These are phyloP conservation scores for Globisporangium orthogonon DNA, from an alignment of 352 stramenopile genomes.

Conservation along the genomic window DNA sequence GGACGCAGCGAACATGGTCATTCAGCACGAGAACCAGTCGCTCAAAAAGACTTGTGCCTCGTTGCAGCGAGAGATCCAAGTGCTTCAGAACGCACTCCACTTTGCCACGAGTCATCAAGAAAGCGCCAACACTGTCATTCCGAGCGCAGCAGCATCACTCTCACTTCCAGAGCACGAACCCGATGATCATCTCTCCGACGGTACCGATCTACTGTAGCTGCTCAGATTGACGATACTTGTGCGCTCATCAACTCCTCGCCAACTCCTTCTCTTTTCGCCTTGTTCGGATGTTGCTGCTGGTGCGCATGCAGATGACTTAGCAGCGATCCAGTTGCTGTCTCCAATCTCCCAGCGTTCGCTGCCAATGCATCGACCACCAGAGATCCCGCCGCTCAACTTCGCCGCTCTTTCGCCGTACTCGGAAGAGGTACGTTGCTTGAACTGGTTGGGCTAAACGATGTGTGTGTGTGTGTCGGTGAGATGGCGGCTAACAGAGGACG, in stretches of 20 bases:
- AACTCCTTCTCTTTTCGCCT: neutral
- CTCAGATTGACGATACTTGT: neutral
- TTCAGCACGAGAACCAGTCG: constrained; percentile 48
- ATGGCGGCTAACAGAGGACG: neutral
- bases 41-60: constrained; percentile 41
- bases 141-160: neutral
- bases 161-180: constrained; percentile 1
- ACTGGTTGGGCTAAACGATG: too few relatives aligned
- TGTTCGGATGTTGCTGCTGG: neutral
- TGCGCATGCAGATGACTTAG: constrained; percentile 17
- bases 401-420: constrained; percentile 37
- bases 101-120: constrained; percentile 5
- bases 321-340: constrained; percentile 22
- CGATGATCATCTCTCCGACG: constrained; percentile 15
- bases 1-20: constrained; percentile 31
- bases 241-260: neutral
- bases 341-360: constrained; percentile 7
- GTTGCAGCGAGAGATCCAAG: constrained; percentile 48
- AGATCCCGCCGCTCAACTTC: constrained; percentile 48
- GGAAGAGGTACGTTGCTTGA: constrained; percentile 28
- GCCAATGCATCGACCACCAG: constrained; percentile 12
- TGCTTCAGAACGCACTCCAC: constrained; percentile 29
- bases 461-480: neutral
- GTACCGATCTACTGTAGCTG: constrained; percentile 1
- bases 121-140: neutral